Evolutionary conservation across 805 yeast species (phyloP).

Genomic region (Ogataea henricii): DNA sequence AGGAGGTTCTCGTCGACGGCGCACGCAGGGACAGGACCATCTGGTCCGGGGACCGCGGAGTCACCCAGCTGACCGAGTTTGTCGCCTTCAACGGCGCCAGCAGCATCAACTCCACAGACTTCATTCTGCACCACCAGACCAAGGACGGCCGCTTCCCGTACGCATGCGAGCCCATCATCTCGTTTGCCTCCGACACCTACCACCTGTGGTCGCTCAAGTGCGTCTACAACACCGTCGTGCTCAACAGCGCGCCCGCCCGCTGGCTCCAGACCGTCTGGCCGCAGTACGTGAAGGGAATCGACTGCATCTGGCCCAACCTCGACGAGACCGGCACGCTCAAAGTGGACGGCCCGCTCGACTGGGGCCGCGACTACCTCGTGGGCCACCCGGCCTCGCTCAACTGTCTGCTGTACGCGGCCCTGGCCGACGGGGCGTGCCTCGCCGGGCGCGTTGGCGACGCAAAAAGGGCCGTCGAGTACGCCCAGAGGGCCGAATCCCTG

Average conservation of each 20-base stretch:
- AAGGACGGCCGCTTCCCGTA: slow-evolving; percentile 2
- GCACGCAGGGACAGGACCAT: slow-evolving; percentile 3
- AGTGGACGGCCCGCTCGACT: slow-evolving; percentile 4
- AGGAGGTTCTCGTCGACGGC: slow-evolving; percentile 4
- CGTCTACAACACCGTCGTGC: slow-evolving; percentile 4
- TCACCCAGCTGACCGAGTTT: slow-evolving; percentile 5
- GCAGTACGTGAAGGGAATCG: slow-evolving; percentile 1
- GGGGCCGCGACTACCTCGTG: slow-evolving; percentile 6
- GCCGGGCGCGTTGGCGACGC: background rate
- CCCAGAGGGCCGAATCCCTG: background rate
- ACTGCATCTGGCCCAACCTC: background rate
- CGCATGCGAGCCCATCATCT: slow-evolving; percentile 5
- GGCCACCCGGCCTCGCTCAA: slow-evolving; percentile 5
- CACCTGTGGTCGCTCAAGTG: slow-evolving; percentile 6
- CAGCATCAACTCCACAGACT: slow-evolving; percentile 5
- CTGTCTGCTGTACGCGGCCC: slow-evolving; percentile 2
- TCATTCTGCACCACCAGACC: slow-evolving; percentile 5
- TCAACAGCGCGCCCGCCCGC: background rate
- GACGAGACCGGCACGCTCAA: slow-evolving; percentile 1
- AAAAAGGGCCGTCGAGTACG: background rate
- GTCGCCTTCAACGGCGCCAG: slow-evolving; percentile 4
- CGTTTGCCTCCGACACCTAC: slow-evolving; percentile 4
- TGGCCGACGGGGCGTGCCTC: background rate
- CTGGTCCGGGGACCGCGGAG: slow-evolving; percentile 5
- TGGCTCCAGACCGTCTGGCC: slow-evolving; percentile 3